A percentile compares a stretch with the other conserved stretches of the same genome.
Conservation (phyloP, 139 green algal genomes). For the Edaphochlamys debaryana region DNA sequence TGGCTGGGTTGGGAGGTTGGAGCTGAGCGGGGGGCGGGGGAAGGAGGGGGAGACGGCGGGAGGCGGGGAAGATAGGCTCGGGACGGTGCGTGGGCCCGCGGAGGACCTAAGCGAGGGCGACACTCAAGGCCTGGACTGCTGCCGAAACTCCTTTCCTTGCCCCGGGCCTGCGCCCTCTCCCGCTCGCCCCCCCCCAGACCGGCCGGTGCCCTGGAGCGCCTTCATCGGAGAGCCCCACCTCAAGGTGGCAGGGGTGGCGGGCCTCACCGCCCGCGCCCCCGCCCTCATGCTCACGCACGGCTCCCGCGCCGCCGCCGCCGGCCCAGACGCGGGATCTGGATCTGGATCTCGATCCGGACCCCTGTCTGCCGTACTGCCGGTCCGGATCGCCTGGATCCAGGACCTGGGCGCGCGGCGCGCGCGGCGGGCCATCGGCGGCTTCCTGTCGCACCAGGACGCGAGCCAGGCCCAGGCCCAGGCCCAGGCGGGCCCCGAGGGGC, state of each 20-base stretch:
- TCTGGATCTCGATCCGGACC: no score
- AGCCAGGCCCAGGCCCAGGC: no score
- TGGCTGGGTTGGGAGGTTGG: no score
- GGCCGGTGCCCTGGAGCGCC: slow-evolving; percentile 17
- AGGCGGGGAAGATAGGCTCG: no score
- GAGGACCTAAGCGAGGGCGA: no score
- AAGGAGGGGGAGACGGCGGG: no score
- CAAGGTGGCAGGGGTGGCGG: slow-evolving; percentile 51
- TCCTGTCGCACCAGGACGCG: not conserved
- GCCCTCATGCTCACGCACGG: slow-evolving; percentile 16
- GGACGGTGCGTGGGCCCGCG: no score
- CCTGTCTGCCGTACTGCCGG: not conserved
- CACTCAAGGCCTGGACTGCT: no score
- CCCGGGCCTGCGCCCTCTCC: no score
- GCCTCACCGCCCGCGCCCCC: slow-evolving; percentile 31
- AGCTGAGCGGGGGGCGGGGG: no score
- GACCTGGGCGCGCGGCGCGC: not conserved
- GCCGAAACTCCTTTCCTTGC: no score
- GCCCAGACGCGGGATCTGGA: no score
- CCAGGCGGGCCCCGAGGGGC: not conserved
- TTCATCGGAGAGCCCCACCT: slow-evolving; percentile 42
- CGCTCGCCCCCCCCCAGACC: not conserved
- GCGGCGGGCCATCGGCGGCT: not conserved
- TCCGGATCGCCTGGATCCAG: slow-evolving; percentile 5
- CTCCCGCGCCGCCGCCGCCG: not conserved